Evolutionary conservation across 2,329 filamentous ascomycete species (phyloP).

Genomic region (Diaporthe velutina): DNA sequence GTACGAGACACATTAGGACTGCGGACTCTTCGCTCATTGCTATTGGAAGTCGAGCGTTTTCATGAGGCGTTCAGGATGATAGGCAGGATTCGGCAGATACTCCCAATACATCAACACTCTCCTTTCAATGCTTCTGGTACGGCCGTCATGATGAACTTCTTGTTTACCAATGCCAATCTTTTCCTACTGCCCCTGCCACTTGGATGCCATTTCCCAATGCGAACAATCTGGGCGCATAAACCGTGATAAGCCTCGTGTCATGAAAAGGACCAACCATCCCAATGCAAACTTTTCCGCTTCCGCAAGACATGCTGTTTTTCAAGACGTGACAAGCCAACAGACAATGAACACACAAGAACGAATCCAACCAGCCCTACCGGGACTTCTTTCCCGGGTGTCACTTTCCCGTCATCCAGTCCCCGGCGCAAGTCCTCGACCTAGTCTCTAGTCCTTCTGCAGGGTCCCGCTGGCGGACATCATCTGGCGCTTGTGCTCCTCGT

Average conservation of each 20-base stretch:
- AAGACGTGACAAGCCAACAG: not conserved
- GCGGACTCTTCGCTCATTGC: slow-evolving; percentile 17
- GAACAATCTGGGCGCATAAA: not conserved
- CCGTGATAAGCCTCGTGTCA: too few relatives aligned
- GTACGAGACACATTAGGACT: not conserved
- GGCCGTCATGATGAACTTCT: not conserved
- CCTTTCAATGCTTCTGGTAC: not conserved
- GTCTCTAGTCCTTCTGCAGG: slow-evolving; percentile 44
- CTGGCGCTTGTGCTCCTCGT: slow-evolving; percentile 67
- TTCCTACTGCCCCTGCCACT: not conserved
- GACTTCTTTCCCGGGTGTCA: not conserved
- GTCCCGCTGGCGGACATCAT: slow-evolving; percentile 54
- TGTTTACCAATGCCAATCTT: not conserved
- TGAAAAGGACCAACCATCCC: not conserved
- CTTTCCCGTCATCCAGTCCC: not conserved
- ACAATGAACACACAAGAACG: not conserved
- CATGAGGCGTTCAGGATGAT: not conserved
- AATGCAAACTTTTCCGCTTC: not conserved
- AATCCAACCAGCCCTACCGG: not conserved
- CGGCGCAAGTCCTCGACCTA: not conserved
- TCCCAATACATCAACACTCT: slow-evolving; percentile 34
- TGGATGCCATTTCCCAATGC: not conserved
- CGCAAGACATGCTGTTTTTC: not conserved
- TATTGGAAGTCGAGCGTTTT: not conserved
- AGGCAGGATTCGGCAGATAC: slow-evolving; percentile 15